Evolutionary conservation across 176 grass and related monocot genomes (phyloP).

Genomic region (Bolboschoenus planiculmis): DNA sequence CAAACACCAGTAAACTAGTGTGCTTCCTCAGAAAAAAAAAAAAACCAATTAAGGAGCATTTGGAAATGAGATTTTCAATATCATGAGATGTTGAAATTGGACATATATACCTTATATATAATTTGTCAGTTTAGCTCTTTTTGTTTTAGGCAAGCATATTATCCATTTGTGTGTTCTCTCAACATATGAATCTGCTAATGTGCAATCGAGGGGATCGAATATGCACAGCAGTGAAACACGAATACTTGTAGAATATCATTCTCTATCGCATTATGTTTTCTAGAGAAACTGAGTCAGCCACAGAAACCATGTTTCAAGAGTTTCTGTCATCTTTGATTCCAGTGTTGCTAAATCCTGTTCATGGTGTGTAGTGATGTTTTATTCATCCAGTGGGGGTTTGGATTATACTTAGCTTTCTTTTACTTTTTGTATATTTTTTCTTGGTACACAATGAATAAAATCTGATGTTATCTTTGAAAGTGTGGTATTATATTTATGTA

Average conservation of each 20-base stretch:
- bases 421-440: background rate
- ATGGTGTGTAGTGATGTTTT: background rate
- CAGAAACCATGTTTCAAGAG: background rate
- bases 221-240: background rate
- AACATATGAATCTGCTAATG: background rate
- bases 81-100: background rate
- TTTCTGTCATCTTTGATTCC: background rate
- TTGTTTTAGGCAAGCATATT: background rate
- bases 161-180: background rate
- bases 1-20: background rate
- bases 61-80: background rate
- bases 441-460: background rate
- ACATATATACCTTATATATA: background rate
- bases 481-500: background rate
- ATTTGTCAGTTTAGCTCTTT: background rate
- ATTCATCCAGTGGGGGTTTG: background rate
- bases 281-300: background rate
- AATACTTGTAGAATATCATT: background rate
- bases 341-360: background rate
- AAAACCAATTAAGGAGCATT: background rate
- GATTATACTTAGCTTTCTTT: background rate
- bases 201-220: background rate
- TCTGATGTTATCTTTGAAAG: background rate
- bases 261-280: background rate
- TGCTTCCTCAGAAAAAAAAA: background rate